Percentiles rank a stretch among this genome's conserved stretches.
Evolutionary conservation across 139 green algal genomes (phyloP).

Genomic region (Chlorella sp.): DNA sequence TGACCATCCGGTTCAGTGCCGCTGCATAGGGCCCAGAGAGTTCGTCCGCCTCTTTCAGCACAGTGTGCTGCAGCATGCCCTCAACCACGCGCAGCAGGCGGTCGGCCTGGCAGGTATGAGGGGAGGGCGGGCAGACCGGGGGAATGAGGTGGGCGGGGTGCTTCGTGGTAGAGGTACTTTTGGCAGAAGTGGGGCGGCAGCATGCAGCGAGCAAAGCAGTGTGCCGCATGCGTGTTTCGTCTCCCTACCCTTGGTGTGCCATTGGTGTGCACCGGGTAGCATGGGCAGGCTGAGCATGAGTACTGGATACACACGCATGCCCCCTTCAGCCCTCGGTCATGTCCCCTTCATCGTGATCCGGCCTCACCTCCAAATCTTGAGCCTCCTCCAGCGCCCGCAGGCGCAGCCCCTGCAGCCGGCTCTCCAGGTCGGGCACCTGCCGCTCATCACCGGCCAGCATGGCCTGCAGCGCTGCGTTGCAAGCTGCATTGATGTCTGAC

Average conservation of each 20-base stretch:
- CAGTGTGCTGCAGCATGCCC: conserved; percentile 46
- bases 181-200: too few species aligned
- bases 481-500: conserved; percentile 6
- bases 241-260: too few species aligned
- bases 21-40: conserved; percentile 32
- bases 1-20: conserved; percentile 45
- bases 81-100: conserved; percentile 37
- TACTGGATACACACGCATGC: too few species aligned
- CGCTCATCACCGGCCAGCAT: conserved; percentile 7
- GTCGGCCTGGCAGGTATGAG: not conserved
- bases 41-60: conserved; percentile 28
- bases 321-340: too few species aligned
- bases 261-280: too few species aligned
- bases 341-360: too few species aligned
- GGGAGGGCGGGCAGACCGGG: not conserved
- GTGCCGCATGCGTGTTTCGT: too few species aligned
- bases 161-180: too few species aligned
- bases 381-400: not conserved
- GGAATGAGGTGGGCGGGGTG: not conserved
- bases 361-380: not conserved
- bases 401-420: not conserved
- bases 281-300: too few species aligned
- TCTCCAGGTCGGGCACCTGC: not conserved
- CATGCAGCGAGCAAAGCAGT: too few species aligned
- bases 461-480: conserved; percentile 16